Percentiles rank a stretch among this genome's conserved stretches.
Evolutionary conservation across 805 yeast species (phyloP).

Genomic region (Starmerella etchellsii): DNA sequence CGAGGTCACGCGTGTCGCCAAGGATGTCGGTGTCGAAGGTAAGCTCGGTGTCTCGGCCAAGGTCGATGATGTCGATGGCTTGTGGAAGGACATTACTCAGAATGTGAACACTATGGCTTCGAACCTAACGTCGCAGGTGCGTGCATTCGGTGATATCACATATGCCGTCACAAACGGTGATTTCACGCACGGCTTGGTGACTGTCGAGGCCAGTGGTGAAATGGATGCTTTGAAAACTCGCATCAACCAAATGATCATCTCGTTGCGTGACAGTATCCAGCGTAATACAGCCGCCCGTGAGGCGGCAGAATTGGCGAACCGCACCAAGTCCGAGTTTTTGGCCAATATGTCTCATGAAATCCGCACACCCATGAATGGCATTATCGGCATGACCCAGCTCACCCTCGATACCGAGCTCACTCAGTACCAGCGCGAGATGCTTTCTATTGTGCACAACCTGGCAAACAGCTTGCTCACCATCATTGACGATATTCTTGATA

Average conservation of each 20-base stretch:
- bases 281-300: slow-evolving; percentile 88
- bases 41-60: slow-evolving; percentile 86
- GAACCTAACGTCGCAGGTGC: slow-evolving; percentile 80
- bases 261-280: slow-evolving; percentile 76
- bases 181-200: slow-evolving; percentile 65
- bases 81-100: slow-evolving; percentile 84
- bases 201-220: slow-evolving; percentile 86
- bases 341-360: slow-evolving; percentile 84
- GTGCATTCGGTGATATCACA: slow-evolving; percentile 86
- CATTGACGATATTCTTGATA: slow-evolving; percentile 81
- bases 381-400: slow-evolving; percentile 83
- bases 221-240: slow-evolving; percentile 51
- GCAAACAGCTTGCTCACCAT: slow-evolving; percentile 77
- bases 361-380: slow-evolving; percentile 87
- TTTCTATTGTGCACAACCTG: slow-evolving; percentile 74
- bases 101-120: slow-evolving; percentile 91
- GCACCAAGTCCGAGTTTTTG: slow-evolving; percentile 78
- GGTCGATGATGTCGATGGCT: slow-evolving; percentile 78
- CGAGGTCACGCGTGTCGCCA: slow-evolving; percentile 80
- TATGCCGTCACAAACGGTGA: slow-evolving; percentile 94
- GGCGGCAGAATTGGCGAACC: slow-evolving; percentile 83
- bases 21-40: slow-evolving; percentile 89
- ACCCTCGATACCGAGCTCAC: slow-evolving; percentile 80
- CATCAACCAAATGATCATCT: slow-evolving; percentile 70
- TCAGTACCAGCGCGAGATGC: slow-evolving; percentile 85